Conservation (phyloP, 345 rosid genomes). For the Arabidopsis arenosa region DNA sequence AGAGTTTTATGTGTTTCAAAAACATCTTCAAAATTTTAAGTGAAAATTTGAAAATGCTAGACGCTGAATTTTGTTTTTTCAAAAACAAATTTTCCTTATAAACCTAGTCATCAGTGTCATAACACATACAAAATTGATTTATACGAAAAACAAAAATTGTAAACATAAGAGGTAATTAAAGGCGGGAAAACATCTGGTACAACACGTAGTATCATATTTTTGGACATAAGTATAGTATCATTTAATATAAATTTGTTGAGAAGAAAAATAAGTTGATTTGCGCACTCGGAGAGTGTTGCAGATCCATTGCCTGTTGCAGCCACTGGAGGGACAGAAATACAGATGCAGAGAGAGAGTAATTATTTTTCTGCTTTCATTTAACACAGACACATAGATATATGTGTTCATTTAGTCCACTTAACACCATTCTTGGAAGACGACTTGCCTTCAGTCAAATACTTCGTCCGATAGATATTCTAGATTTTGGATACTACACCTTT, state of each 20-base stretch:
- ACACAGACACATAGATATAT: constrained; percentile 11
- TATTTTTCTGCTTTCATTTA: constrained; percentile 16
- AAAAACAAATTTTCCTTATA: no score
- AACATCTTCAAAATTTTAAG: no score
- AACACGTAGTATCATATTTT: no score
- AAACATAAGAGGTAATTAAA: no score
- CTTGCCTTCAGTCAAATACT: constrained; percentile 38
- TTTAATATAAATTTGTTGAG: background rate
- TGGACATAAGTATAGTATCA: background rate
- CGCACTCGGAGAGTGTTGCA: constrained; percentile 46
- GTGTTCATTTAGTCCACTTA: constrained; percentile 30
- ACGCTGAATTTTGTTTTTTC: no score
- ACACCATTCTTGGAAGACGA: constrained; percentile 33
- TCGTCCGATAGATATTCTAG: constrained; percentile 15
- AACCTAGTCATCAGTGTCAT: no score
- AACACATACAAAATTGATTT: no score
- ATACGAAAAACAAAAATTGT: no score
- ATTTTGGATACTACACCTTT: background rate
- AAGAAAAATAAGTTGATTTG: constrained; percentile 4
- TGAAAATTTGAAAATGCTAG: no score
- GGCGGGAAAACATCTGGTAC: no score
- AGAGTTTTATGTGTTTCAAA: no score
- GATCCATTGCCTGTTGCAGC: constrained; percentile 31
- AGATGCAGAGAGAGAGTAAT: constrained; percentile 26
- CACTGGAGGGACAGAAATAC: constrained; percentile 33